phyloP scores from a whole-genome alignment of 345 rosid species.

The Aquilaria sinensis region DNA sequence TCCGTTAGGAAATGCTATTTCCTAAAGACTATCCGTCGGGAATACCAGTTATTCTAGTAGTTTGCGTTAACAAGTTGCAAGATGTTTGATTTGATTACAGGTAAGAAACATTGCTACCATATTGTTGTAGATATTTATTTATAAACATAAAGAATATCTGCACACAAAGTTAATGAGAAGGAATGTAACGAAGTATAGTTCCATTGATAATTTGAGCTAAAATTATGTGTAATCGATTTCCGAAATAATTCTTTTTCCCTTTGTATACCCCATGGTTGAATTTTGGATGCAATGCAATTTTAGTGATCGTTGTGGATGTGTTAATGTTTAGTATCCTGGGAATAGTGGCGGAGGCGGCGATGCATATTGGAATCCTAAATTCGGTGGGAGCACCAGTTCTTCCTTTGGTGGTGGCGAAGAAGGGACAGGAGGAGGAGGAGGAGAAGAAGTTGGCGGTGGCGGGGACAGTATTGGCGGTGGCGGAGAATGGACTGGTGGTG shows the following conservation, averaged over 20 bases:
- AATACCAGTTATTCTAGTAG: too few species aligned
- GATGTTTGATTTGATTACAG: too few species aligned
- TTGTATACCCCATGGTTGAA: neutral
- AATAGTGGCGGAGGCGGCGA: slow-evolving; percentile 88
- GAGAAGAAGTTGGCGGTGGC: neutral
- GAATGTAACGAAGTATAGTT: too few species aligned
- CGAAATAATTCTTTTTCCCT: neutral
- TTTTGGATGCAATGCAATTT: neutral
- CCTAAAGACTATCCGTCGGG: too few species aligned
- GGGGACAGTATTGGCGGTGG: slow-evolving; percentile 18
- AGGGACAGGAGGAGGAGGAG: neutral
- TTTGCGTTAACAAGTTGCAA: too few species aligned
- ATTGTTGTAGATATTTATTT: too few species aligned
- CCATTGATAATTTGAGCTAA: too few species aligned
- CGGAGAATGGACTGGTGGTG: slow-evolving; percentile 20
- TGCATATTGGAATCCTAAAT: slow-evolving; percentile 51
- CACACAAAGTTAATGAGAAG: too few species aligned
- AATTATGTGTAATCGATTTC: neutral
- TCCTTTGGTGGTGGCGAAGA: slow-evolving; percentile 27
- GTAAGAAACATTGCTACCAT: too few species aligned
- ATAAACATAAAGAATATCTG: too few species aligned
- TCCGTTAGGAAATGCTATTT: too few species aligned
- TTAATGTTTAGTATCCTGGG: slow-evolving; percentile 52
- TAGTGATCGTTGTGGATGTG: neutral
- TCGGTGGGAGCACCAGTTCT: slow-evolving; percentile 47